Percentiles rank a stretch among this genome's conserved stretches.
Evolutionary conservation across 805 yeast species (phyloP).

Genomic region (Candida morakotiae): DNA sequence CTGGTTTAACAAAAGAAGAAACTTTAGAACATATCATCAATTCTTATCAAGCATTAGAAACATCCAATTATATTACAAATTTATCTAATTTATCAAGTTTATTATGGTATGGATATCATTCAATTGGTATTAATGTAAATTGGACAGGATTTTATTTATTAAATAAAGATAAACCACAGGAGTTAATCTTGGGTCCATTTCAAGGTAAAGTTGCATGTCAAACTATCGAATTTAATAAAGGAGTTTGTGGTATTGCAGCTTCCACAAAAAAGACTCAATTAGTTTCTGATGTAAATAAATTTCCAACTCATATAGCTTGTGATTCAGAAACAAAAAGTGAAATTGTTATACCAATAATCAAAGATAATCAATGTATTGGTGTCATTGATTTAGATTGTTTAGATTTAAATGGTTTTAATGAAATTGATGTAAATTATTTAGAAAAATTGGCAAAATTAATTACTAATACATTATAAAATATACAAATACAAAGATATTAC

Average conservation of each 20-base stretch:
- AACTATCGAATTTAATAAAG: conserved; percentile 67
- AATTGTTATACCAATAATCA: conserved; percentile 79
- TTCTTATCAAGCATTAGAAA: conserved; percentile 67
- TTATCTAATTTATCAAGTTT: conserved; percentile 82
- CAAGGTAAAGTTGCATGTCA: conserved; percentile 98
- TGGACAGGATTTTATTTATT: conserved; percentile 93
- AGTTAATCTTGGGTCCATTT: conserved; percentile 82
- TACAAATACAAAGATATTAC: background rate
- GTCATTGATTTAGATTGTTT: conserved; percentile 87
- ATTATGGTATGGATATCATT: conserved; percentile 81
- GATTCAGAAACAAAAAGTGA: conserved; percentile 94
- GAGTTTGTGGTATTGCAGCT: conserved; percentile 93
- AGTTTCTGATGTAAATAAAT: conserved; percentile 71
- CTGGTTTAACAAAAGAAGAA: conserved; percentile 41
- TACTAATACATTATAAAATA: conserved; percentile 16
- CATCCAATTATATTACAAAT: conserved; percentile 84
- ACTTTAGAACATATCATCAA: conserved; percentile 53
- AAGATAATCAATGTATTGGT: conserved; percentile 46
- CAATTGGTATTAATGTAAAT: conserved; percentile 57
- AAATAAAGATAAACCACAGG: conserved; percentile 24
- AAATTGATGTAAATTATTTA: conserved; percentile 52
- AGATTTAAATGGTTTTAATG: conserved; percentile 60
- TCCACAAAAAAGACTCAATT: conserved; percentile 54
- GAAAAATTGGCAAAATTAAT: conserved; percentile 57
- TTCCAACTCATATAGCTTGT: conserved; percentile 95